phyloP scores from a whole-genome alignment of 164 flowering plant genomes.

The Platanus orientalis region DNA sequence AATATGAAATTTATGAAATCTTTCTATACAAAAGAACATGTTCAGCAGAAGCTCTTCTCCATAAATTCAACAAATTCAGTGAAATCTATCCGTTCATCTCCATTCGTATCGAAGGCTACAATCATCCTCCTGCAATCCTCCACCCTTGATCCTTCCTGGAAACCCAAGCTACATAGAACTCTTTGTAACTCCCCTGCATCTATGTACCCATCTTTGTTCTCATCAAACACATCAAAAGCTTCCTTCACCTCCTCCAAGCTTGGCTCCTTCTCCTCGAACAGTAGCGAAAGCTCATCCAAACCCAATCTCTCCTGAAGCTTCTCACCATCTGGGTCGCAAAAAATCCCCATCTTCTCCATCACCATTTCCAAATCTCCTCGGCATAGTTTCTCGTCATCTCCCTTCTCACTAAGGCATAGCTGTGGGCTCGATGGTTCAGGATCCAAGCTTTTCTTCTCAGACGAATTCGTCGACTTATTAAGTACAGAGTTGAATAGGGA shows the following conservation, averaged over 20 bases:
- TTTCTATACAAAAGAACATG: too few species aligned
- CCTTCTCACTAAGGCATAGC: not conserved
- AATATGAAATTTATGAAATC: too few species aligned
- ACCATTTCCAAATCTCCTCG: conserved; percentile 29
- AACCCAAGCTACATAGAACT: conserved; percentile 27
- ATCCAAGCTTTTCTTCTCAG: not conserved
- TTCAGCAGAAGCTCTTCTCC: too few species aligned
- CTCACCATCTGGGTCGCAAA: conserved; percentile 1
- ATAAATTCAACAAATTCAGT: conserved; percentile 31
- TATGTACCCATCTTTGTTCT: too few species aligned
- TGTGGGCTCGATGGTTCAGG: conserved; percentile 2
- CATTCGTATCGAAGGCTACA: conserved; percentile 29
- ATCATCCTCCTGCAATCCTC: conserved; percentile 42
- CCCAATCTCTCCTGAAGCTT: conserved; percentile 3
- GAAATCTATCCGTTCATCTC: conserved; percentile 43
- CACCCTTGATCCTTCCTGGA: conserved; percentile 17
- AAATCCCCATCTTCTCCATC: conserved; percentile 23
- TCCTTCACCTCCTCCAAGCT: too few species aligned
- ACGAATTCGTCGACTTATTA: not conserved
- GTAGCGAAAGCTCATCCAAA: conserved; percentile 1
- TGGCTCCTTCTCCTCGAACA: conserved; percentile 43
- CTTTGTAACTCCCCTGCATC: conserved; percentile 35
- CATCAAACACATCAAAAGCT: conserved; percentile 51
- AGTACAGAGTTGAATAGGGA: too few species aligned
- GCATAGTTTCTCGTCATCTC: conserved; percentile 15